Evolutionary conservation across 495 filamentous ascomycete genomes (phyloP), one percentile per base, ranked within the genome.

Genomic region (Melanomma pulvis-pyrius): DNA sequence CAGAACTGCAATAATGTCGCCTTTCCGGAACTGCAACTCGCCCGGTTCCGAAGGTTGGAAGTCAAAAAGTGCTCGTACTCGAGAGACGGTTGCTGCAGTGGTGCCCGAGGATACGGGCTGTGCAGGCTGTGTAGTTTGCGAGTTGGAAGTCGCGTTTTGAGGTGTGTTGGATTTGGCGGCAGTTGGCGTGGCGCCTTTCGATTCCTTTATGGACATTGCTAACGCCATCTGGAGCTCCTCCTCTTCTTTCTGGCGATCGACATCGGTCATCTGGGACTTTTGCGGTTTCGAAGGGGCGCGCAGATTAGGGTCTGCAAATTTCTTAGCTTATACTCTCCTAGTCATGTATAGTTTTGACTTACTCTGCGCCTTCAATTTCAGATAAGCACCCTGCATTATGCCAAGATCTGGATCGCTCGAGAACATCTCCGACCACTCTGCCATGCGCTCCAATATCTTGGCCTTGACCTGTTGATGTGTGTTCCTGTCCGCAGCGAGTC

Each of bases 171-270:
- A 62, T 47, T 71, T 71, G 1, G 69, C 69, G 15, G 60, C 58
- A 12, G 69, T 65, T 0, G 69, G 69, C 9, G 74, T 49, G 21
- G 74, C 69, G 26, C 78, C 69, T 62, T 65, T 63, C 63, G 86
- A 92, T 53, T 98, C 96, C 76, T 94, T 92, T 63, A 98, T 86
- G 22, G 91, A 96, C 56, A 98, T 82, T 52, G 88, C 92, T 17
- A 98, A 81, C 11, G 94, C 94, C 89, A 97, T 96, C 75, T 98
- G 96, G 21, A 98, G 79, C 77, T 98, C 94, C 54, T 98, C 96
- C 65, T 98, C 94, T 72, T 98, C 94, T 76, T 96, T 97, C 77
- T 92, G 89, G 54, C 96, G 86, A 78, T 98, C 94, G 46, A 88
- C 50, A 29, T 93, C 89, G 41, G 93, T 97, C 56, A 98, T 93